Conservation (phyloP, 192 early-diverging fungal species). For the Lobosporangium transversale region DNA sequence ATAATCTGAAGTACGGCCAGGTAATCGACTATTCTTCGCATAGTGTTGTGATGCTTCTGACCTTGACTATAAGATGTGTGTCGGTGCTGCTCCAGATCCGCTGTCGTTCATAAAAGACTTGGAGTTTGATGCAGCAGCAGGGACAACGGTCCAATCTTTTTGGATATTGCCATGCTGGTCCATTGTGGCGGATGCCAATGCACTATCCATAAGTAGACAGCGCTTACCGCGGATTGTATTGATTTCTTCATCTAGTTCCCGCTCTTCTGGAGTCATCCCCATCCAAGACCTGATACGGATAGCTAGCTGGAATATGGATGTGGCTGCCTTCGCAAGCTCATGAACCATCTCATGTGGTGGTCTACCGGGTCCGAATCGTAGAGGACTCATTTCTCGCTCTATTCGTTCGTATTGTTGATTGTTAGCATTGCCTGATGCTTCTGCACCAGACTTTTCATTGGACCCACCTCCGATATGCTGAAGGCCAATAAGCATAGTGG, state of each 20-base stretch:
- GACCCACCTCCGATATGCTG: no score
- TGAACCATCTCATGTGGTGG: constrained; percentile 37
- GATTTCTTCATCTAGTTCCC: constrained; percentile 36
- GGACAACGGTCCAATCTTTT: constrained; percentile 41
- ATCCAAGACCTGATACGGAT: constrained; percentile 47
- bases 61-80: neutral
- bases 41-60: constrained; percentile 1
- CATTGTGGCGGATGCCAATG: constrained; percentile 19
- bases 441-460: no score
- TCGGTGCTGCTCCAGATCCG: constrained; percentile 36
- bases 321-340: constrained; percentile 32
- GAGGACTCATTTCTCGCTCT: no score
- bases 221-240: constrained; percentile 45
- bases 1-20: neutral
- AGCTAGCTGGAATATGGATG: constrained; percentile 46
- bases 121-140: constrained; percentile 15
- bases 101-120: constrained; percentile 43
- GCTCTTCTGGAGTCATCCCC: constrained; percentile 32
- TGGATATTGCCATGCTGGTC: constrained; percentile 41
- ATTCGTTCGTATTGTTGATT: no score
- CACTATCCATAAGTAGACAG: constrained; percentile 38
- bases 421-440: no score
- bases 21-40: neutral
- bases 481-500: constrained; percentile 40
- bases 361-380: constrained; percentile 13